phyloP scores from a whole-genome alignment of 2,329 filamentous ascomycete species.

The Rutstroemia sp. region DNA sequence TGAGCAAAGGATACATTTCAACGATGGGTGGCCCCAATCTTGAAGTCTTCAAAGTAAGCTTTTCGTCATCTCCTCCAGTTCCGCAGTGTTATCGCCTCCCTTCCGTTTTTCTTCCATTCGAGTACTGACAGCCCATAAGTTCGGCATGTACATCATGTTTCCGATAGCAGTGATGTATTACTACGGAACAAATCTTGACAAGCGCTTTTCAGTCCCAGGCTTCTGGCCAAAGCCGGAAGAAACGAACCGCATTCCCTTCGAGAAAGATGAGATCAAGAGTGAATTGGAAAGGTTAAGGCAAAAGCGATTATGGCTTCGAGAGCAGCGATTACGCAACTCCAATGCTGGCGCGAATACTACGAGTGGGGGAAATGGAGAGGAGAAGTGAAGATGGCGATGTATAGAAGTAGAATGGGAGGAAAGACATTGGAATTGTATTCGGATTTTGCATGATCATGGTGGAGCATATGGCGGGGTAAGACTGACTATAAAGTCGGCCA shows the following conservation, averaged over 20 bases:
- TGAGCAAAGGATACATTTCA: slow-evolving; percentile 1
- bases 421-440: not conserved
- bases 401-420: not conserved
- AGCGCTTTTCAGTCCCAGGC: slow-evolving; percentile 76
- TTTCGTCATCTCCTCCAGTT: slow-evolving; percentile 5
- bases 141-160: slow-evolving; percentile 98
- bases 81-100: slow-evolving; percentile 1
- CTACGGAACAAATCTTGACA: slow-evolving; percentile 96
- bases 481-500: not conserved
- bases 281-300: slow-evolving; percentile 41
- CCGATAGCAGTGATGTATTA: slow-evolving; percentile 99
- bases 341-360: not conserved
- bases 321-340: slow-evolving; percentile 27
- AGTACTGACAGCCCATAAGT: slow-evolving; percentile 45
- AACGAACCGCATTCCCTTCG: slow-evolving; percentile 68
- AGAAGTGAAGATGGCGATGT: slow-evolving; percentile 2
- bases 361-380: slow-evolving; percentile 1
- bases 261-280: slow-evolving; percentile 72
- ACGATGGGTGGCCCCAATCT: slow-evolving; percentile 79
- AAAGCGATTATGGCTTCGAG: slow-evolving; percentile 29
- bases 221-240: slow-evolving; percentile 88
- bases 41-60: slow-evolving; percentile 82
- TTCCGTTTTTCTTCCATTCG: slow-evolving; percentile 19
- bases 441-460: not conserved
- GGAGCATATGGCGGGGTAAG: not conserved